Conservation (phyloP, 768 basidiomycete genomes). For the Tricholoma terreum region DNA sequence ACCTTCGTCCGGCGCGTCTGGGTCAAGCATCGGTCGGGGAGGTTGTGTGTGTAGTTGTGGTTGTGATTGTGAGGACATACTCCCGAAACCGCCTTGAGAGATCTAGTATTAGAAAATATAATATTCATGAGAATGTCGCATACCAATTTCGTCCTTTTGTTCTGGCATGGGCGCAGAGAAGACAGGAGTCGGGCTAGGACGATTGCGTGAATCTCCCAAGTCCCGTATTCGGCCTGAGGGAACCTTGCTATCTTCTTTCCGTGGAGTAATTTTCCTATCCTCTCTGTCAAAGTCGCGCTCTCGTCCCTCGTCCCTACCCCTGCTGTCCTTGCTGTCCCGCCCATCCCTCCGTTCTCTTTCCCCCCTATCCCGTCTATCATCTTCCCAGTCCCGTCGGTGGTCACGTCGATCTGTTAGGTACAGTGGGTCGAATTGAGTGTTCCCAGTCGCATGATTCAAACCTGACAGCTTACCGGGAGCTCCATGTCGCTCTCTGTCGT, state of each 20-base stretch:
- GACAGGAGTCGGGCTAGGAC: constrained; percentile 9
- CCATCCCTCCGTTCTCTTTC: constrained; percentile 38
- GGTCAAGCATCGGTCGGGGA: constrained; percentile 35
- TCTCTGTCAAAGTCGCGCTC: constrained; percentile 19
- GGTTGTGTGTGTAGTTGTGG: constrained; percentile 3
- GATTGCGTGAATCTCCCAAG: constrained; percentile 6
- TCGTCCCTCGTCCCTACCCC: constrained; percentile 20
- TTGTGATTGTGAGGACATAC: not conserved
- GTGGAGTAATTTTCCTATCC: constrained; percentile 21
- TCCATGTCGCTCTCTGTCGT: constrained; percentile 37
- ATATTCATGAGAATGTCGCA: not conserved
- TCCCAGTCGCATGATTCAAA: not conserved
- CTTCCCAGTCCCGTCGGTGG: constrained; percentile 39
- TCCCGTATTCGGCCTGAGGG: constrained; percentile 6
- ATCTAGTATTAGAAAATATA: not conserved
- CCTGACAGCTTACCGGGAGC: constrained; percentile 14
- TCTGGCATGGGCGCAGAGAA: constrained; percentile 8
- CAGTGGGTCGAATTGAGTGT: not conserved
- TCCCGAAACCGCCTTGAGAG: not conserved
- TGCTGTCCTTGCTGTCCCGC: constrained; percentile 20
- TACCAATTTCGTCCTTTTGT: constrained; percentile 7
- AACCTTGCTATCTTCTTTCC: constrained; percentile 14
- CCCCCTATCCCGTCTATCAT: constrained; percentile 36
- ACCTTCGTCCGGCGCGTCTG: constrained; percentile 36
- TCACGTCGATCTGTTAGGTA: constrained; percentile 34